Evolutionary conservation across 768 basidiomycete species (phyloP).

Genomic region (Astraeus odoratus): DNA sequence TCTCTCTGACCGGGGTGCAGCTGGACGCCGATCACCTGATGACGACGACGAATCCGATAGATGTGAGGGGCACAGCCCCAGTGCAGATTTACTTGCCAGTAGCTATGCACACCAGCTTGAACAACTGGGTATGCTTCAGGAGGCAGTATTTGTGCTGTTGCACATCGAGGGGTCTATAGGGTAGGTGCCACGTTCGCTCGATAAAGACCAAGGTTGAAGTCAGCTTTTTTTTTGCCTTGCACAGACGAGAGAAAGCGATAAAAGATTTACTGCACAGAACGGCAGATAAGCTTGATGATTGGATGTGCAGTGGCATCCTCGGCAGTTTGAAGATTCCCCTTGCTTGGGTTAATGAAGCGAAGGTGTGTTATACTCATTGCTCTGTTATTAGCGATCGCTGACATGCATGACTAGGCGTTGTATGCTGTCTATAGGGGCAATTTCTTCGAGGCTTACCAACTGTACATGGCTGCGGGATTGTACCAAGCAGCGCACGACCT

Average conservation of each 20-base stretch:
- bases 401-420: conserved; percentile 46
- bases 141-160: conserved; percentile 83
- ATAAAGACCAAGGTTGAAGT: not conserved
- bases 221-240: conserved; percentile 3
- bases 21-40: conserved; percentile 27
- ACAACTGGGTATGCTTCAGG: conserved; percentile 69
- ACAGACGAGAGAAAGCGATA: conserved; percentile 76
- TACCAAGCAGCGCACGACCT: conserved; percentile 76
- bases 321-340: conserved; percentile 77
- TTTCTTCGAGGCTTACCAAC: conserved; percentile 67
- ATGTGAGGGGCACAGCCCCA: conserved; percentile 73
- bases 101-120: conserved; percentile 88
- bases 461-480: conserved; percentile 63
- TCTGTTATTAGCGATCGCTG: not conserved
- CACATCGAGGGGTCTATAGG: conserved; percentile 78
- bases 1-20: conserved; percentile 70
- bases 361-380: conserved; percentile 33
- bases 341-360: conserved; percentile 86
- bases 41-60: conserved; percentile 37
- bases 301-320: conserved; percentile 63
- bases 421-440: conserved; percentile 54
- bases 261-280: conserved; percentile 72
- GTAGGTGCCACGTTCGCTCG: conserved; percentile 37
- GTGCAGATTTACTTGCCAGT: conserved; percentile 75
- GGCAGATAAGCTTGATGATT: conserved; percentile 60